Percentiles rank a stretch among this genome's conserved stretches.
Evolutionary conservation across 495 filamentous ascomycete genomes (phyloP).

Genomic region (Trichoderma reesei): DNA sequence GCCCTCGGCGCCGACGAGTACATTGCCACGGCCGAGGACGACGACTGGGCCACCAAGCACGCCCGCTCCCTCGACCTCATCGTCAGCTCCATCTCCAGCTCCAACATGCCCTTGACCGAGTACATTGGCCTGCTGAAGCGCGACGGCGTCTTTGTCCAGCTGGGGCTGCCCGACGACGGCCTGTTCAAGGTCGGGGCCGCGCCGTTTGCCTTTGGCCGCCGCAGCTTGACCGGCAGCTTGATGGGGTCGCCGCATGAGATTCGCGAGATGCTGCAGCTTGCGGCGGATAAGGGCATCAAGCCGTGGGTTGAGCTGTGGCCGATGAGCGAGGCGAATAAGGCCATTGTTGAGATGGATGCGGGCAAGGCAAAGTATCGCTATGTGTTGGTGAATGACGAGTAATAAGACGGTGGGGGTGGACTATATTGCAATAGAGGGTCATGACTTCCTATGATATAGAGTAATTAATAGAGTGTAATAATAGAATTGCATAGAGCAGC

Average conservation of each 20-base stretch:
- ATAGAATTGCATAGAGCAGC: no score
- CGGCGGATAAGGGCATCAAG: conserved; percentile 70
- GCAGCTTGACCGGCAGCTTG: conserved; percentile 68
- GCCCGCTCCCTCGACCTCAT: conserved; percentile 48
- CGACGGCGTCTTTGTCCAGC: conserved; percentile 71
- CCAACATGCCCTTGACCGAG: conserved; percentile 59
- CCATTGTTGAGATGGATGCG: conserved; percentile 56
- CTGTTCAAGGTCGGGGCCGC: conserved; percentile 67
- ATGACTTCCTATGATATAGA: no score
- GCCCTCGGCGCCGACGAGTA: conserved; percentile 64
- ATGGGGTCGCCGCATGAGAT: conserved; percentile 75
- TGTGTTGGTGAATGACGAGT: conserved; percentile 50
- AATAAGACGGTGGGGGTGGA: not conserved
- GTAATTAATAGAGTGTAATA: no score
- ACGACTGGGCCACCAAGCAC: conserved; percentile 51
- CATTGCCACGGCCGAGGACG: conserved; percentile 53
- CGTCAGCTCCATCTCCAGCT: conserved; percentile 44
- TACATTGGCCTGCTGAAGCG: conserved; percentile 76
- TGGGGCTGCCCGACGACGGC: conserved; percentile 73
- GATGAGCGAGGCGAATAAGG: conserved; percentile 63
- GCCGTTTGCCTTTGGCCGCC: conserved; percentile 57
- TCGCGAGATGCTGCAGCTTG: conserved; percentile 72
- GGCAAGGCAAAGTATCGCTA: conserved; percentile 67
- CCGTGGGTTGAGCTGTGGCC: conserved; percentile 71
- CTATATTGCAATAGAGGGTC: not conserved